phyloP scores from a whole-genome alignment of 805 yeast species.

The Hanseniaspora taiwanica region DNA sequence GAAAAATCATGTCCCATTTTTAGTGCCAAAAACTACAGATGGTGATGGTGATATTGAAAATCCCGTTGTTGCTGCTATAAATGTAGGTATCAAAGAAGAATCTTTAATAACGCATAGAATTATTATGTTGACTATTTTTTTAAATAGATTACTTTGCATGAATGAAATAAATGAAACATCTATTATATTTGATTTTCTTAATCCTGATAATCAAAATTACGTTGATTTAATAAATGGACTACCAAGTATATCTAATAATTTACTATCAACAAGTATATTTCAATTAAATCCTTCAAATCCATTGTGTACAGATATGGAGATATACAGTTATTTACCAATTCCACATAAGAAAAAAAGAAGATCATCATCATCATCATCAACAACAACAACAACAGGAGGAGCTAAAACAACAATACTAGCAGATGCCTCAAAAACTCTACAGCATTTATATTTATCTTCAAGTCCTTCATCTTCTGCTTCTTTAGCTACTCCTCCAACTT shows the following conservation, averaged over 20 bases:
- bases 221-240: conserved; percentile 22
- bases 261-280: conserved; percentile 19
- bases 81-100: conserved; percentile 20
- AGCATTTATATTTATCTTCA: background rate
- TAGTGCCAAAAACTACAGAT: too few species aligned
- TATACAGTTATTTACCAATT: conserved; percentile 22
- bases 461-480: background rate
- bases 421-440: conserved; percentile 5
- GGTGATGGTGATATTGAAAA: too few species aligned
- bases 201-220: conserved; percentile 23
- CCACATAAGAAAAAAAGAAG: conserved; percentile 7
- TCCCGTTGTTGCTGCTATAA: too few species aligned
- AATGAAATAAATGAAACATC: conserved; percentile 20
- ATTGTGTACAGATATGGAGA: conserved; percentile 19
- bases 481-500: background rate
- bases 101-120: conserved; percentile 24
- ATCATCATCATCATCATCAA: conserved; percentile 1
- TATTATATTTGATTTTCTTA: conserved; percentile 21
- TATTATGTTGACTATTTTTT: conserved; percentile 21
- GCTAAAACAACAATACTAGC: conserved; percentile 11
- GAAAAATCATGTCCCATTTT: conserved; percentile 5
- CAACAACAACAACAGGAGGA: too few species aligned
- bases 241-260: conserved; percentile 18
- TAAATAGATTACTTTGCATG: conserved; percentile 18
- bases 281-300: conserved; percentile 25